These are phyloP conservation scores for Stromatinia cepivora DNA, from an alignment of 2,329 filamentous ascomycete genomes.

Conservation along the genomic window DNA sequence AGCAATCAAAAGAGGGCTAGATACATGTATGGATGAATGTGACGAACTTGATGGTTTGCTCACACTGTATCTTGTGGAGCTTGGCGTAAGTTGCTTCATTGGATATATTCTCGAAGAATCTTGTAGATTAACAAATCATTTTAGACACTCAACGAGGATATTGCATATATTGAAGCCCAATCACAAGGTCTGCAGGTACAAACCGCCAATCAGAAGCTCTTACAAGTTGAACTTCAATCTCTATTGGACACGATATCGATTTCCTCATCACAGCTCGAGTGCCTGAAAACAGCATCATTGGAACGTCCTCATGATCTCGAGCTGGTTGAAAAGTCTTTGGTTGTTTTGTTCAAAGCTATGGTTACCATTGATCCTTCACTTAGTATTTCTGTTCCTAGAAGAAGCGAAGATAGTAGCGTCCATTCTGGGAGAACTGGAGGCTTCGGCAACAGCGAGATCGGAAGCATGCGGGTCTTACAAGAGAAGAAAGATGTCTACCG, in stretches of 20 bases:
- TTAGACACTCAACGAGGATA: slow-evolving; percentile 90
- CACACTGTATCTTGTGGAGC: slow-evolving; percentile 90
- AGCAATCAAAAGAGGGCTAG: slow-evolving; percentile 81
- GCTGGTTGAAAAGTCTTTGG: slow-evolving; percentile 74
- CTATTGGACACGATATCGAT: slow-evolving; percentile 92
- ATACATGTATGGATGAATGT: slow-evolving; percentile 89
- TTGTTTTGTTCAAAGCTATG: slow-evolving; percentile 88
- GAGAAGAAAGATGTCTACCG: slow-evolving; percentile 92
- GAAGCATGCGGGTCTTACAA: slow-evolving; percentile 88
- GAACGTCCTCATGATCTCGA: slow-evolving; percentile 69
- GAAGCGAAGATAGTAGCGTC: slow-evolving; percentile 44
- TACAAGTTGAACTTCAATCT: slow-evolving; percentile 82
- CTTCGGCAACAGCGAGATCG: slow-evolving; percentile 52
- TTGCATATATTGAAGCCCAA: slow-evolving; percentile 95
- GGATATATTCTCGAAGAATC: slow-evolving; percentile 41
- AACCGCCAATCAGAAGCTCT: slow-evolving; percentile 91
- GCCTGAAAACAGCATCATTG: slow-evolving; percentile 71
- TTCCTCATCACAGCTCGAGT: slow-evolving; percentile 70
- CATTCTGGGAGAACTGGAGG: slow-evolving; percentile 45
- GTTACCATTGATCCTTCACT: slow-evolving; percentile 86
- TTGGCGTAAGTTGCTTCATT: slow-evolving; percentile 71
- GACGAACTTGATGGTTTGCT: slow-evolving; percentile 94
- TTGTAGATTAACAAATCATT: slow-evolving; percentile 32
- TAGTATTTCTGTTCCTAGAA: slow-evolving; percentile 47
- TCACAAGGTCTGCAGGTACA: slow-evolving; percentile 96